A percentile compares a stretch with the other conserved stretches of the same genome.
Evolutionary conservation across 1,284 basidiomycete species (phyloP).

Genomic region (Baeospora myosura): DNA sequence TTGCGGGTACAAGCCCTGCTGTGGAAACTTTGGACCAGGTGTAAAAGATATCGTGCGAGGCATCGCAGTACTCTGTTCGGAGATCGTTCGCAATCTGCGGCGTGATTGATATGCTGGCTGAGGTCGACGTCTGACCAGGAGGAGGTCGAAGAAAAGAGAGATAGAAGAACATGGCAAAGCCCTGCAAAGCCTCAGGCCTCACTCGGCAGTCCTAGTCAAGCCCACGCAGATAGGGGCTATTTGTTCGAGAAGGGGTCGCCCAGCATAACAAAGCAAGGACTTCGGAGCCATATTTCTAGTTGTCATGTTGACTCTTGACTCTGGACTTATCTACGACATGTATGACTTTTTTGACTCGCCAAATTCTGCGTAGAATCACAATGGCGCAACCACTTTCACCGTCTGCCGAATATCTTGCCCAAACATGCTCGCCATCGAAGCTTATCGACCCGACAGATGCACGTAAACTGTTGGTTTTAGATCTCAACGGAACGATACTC

Average conservation of each 20-base stretch:
- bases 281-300: too few species aligned
- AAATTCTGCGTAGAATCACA: too few species aligned
- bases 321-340: too few species aligned
- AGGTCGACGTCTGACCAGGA: conserved; percentile 36
- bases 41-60: conserved; percentile 48
- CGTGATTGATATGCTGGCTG: conserved; percentile 44
- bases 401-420: conserved; percentile 8
- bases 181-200: too few species aligned
- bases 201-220: too few species aligned
- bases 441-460: conserved; percentile 5
- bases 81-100: conserved; percentile 78
- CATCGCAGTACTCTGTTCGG: conserved; percentile 55
- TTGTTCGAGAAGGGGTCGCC: too few species aligned
- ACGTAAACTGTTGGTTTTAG: conserved; percentile 58
- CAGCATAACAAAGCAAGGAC: too few species aligned
- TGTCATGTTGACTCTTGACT: too few species aligned
- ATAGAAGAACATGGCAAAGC: conserved; percentile 63
- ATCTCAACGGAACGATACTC: conserved; percentile 65
- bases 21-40: conserved; percentile 32
- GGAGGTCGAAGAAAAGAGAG: conserved; percentile 74
- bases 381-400: neutral
- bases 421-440: conserved; percentile 3
- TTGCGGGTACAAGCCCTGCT: conserved; percentile 17
- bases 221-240: too few species aligned
- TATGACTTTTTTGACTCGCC: too few species aligned